These are phyloP conservation scores for Rehmannia glutinosa DNA, from an alignment of 257 asterid genomes.

Conservation along the genomic window DNA sequence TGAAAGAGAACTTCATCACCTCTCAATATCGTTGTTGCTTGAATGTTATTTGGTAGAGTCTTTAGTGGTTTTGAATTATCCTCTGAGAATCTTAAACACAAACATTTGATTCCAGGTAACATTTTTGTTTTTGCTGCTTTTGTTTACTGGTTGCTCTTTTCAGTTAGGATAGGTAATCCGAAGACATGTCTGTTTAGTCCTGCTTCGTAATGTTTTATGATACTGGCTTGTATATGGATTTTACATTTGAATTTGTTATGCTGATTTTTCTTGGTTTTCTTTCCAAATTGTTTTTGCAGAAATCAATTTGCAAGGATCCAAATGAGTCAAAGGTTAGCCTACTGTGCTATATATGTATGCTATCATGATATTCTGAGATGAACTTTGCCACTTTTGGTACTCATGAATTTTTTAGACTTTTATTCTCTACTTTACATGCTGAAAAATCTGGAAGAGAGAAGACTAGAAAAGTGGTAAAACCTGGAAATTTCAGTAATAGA, in stretches of 20 bases:
- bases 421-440: conserved; percentile 8
- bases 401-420: neutral
- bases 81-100: neutral
- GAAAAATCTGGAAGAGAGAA: conserved; percentile 10
- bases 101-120: neutral
- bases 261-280: conserved; percentile 16
- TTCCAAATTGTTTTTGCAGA: conserved; percentile 46
- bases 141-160: neutral
- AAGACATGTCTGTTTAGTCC: neutral
- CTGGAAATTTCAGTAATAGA: neutral
- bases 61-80: neutral
- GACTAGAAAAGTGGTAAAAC: neutral
- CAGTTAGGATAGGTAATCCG: neutral
- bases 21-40: neutral
- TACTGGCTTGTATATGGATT: neutral
- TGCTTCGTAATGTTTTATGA: neutral
- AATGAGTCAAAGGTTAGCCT: conserved; percentile 61
- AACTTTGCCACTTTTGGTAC: neutral
- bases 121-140: neutral
- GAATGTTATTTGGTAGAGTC: neutral
- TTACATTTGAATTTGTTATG: neutral
- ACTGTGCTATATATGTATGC: neutral
- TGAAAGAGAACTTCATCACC: neutral
- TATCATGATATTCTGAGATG: neutral
- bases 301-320: conserved; percentile 79